These are phyloP conservation scores for Diplodia mutila DNA, from an alignment of 2,329 filamentous ascomycete genomes.

Conservation along the genomic window DNA sequence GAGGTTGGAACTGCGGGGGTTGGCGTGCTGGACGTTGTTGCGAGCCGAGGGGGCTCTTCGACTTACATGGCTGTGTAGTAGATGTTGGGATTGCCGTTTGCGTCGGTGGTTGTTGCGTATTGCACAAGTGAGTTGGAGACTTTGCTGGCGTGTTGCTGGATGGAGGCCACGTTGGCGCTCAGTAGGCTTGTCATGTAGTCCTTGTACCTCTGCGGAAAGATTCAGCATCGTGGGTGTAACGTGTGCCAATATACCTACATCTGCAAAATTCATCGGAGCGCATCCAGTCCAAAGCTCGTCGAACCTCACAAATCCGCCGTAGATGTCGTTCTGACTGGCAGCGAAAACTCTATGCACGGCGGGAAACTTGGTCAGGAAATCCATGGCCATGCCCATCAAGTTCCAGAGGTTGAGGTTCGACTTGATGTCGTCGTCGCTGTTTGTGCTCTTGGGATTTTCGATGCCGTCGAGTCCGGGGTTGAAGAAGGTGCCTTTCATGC, in stretches of 20 bases:
- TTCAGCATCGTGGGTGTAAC: neutral
- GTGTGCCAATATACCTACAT: neutral
- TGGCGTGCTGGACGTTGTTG: neutral
- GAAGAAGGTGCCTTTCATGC: neutral
- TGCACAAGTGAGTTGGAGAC: neutral
- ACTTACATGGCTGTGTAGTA: neutral
- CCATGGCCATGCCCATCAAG: neutral
- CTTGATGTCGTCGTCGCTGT: neutral
- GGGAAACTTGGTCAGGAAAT: neutral
- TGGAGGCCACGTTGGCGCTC: neutral
- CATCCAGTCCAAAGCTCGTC: conserved; percentile 3
- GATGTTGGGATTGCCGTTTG: neutral
- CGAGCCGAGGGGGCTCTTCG: too few relatives aligned
- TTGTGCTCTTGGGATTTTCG: neutral
- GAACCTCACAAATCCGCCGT: neutral
- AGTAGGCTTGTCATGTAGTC: neutral
- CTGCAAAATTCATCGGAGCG: neutral
- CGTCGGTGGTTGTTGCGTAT: neutral
- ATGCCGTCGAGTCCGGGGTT: neutral
- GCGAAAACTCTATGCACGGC: neutral
- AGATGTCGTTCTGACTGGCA: neutral
- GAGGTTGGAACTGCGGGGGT: neutral
- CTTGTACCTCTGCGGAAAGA: neutral
- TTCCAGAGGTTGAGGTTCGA: neutral
- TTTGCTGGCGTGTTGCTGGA: neutral